Conservation (phyloP, 805 yeast genomes). For the Kurtzmaniella fragi region DNA sequence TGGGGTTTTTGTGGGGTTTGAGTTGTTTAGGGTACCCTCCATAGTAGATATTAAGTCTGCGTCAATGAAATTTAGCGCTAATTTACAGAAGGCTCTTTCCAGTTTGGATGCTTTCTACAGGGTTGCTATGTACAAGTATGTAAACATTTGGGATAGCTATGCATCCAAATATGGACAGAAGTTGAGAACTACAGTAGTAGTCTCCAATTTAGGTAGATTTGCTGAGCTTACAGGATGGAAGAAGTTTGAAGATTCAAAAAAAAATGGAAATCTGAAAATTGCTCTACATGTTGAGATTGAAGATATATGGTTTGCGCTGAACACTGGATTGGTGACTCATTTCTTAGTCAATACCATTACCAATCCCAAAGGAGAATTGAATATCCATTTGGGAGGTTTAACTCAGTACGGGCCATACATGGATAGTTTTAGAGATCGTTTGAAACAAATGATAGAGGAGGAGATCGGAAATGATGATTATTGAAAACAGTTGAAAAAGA, state of each 20-base stretch:
- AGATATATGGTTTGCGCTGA: conserved; percentile 15
- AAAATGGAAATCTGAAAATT: not conserved
- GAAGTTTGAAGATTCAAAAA: conserved; percentile 1
- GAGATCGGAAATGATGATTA: conserved; percentile 2
- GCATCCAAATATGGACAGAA: conserved; percentile 7
- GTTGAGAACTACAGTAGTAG: conserved; percentile 9
- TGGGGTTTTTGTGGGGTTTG: conserved; percentile 4
- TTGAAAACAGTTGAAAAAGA: too few species aligned
- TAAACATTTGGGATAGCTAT: conserved; percentile 9
- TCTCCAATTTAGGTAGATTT: conserved; percentile 16
- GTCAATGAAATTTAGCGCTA: not conserved
- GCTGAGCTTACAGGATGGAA: conserved; percentile 3
- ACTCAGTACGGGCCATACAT: conserved; percentile 9
- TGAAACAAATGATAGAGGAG: conserved; percentile 1
- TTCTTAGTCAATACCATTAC: conserved; percentile 9
- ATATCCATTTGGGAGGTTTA: conserved; percentile 9
- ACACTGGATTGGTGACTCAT: conserved; percentile 11
- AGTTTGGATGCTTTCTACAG: conserved; percentile 6
- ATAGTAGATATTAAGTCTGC: not conserved
- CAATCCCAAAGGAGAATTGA: conserved; percentile 11
- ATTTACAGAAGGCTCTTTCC: not conserved
- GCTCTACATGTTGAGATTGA: conserved; percentile 4
- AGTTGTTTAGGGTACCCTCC: not conserved
- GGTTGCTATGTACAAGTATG: conserved; percentile 9
- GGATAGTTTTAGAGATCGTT: conserved; percentile 6